Evolutionary conservation across 2,329 filamentous ascomycete genomes (phyloP).

Genomic region (Diplocarpon mali): DNA sequence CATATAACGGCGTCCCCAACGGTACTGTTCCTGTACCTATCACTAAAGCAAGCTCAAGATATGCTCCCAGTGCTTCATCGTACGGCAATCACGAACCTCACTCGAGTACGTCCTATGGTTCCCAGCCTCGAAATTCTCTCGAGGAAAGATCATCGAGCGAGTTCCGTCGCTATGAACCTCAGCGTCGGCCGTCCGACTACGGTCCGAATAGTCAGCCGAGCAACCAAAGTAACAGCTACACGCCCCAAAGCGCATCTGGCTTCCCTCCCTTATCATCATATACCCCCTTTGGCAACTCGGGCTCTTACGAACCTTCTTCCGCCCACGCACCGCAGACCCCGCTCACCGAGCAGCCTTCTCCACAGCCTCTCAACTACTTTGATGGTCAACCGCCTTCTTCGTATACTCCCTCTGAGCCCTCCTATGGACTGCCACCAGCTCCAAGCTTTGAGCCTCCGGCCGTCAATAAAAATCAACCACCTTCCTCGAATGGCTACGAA

Average conservation of each 20-base stretch:
- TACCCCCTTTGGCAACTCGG: slow-evolving; percentile 11
- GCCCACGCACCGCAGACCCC: slow-evolving; percentile 13
- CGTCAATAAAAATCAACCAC: slow-evolving; percentile 1
- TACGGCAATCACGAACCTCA: slow-evolving; percentile 19
- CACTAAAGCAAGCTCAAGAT: slow-evolving; percentile 22
- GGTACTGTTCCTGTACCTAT: slow-evolving; percentile 12
- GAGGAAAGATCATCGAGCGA: slow-evolving; percentile 37
- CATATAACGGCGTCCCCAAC: slow-evolving; percentile 27
- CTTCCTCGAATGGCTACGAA: slow-evolving; percentile 7
- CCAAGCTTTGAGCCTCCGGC: slow-evolving; percentile 1
- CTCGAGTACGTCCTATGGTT: slow-evolving; percentile 18
- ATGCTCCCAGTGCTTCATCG: slow-evolving; percentile 24
- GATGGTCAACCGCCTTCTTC: slow-evolving; percentile 11
- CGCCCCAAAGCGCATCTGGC: slow-evolving; percentile 12
- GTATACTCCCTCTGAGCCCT: slow-evolving; percentile 17
- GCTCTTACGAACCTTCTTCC: slow-evolving; percentile 13
- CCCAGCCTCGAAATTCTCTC: slow-evolving; percentile 31
- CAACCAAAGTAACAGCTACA: slow-evolving; percentile 22
- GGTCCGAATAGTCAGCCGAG: slow-evolving; percentile 21
- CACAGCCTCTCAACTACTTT: slow-evolving; percentile 16
- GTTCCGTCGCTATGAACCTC: slow-evolving; percentile 33
- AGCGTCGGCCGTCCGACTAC: slow-evolving; percentile 32
- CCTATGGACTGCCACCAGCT: slow-evolving; percentile 28
- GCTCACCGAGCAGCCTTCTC: slow-evolving; percentile 14
- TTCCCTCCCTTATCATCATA: slow-evolving; percentile 16